phyloP scores from a whole-genome alignment of 805 yeast species.

The Kockiozyma suomiensis region DNA sequence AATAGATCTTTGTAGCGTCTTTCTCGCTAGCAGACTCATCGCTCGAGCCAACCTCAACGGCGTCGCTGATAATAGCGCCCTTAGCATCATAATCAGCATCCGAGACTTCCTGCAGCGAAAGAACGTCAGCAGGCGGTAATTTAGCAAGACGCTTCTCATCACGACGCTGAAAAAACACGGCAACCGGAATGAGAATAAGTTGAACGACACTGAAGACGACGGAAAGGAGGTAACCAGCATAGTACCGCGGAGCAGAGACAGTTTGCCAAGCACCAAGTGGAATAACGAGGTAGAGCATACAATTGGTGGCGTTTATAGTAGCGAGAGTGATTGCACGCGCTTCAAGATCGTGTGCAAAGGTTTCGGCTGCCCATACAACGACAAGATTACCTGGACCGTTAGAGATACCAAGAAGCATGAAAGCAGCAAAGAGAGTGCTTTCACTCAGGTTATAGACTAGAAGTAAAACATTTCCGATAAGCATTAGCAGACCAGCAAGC shows the following conservation, averaged over 20 bases:
- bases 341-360: conserved; percentile 56
- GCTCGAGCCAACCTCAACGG: not conserved
- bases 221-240: conserved; percentile 38
- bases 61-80: not conserved
- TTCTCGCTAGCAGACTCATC: not conserved
- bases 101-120: not conserved
- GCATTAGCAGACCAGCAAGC: conserved; percentile 55
- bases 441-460: conserved; percentile 60
- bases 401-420: conserved; percentile 57
- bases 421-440: conserved; percentile 62
- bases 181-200: conserved; percentile 39
- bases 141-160: conserved; percentile 37
- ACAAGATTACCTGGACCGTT: conserved; percentile 64
- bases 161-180: conserved; percentile 56
- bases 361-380: conserved; percentile 62
- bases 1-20: not conserved
- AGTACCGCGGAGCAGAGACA: conserved; percentile 38
- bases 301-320: conserved; percentile 55
- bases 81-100: not conserved
- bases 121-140: not conserved
- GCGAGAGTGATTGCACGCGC: conserved; percentile 57
- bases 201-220: conserved; percentile 35
- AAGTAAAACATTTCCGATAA: conserved; percentile 55
- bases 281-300: conserved; percentile 59
- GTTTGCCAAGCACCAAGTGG: conserved; percentile 50